Evolutionary conservation across 2,329 filamentous ascomycete genomes (phyloP).

Genomic region (Fusarium sp.): DNA sequence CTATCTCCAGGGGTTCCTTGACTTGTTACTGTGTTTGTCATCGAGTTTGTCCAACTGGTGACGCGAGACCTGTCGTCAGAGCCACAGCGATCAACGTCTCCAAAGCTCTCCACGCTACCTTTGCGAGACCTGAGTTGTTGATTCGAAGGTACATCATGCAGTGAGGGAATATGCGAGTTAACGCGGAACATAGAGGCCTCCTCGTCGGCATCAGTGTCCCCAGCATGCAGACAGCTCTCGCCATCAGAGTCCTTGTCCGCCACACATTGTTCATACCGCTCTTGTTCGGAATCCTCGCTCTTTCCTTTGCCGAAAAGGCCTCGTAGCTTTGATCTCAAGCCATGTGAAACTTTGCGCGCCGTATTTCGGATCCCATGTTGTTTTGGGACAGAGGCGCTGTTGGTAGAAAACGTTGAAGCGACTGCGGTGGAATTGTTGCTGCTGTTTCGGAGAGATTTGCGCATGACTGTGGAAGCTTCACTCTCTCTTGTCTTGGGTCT

Average conservation of each 20-base stretch:
- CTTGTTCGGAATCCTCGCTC: constrained; percentile 23
- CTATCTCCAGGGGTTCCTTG: constrained; percentile 54
- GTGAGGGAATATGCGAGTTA: constrained; percentile 60
- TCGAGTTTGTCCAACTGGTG: constrained; percentile 78
- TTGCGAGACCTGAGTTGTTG: constrained; percentile 63
- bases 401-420: constrained; percentile 47
- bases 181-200: constrained; percentile 61
- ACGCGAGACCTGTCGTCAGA: constrained; percentile 70
- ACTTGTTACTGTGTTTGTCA: constrained; percentile 64
- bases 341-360: constrained; percentile 70
- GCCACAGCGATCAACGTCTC: constrained; percentile 52
- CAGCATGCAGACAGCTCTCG: constrained; percentile 49
- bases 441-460: constrained; percentile 62
- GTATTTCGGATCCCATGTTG: constrained; percentile 58
- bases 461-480: constrained; percentile 53
- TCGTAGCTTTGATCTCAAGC: constrained; percentile 70
- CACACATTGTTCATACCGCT: constrained; percentile 3
- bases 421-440: constrained; percentile 54
- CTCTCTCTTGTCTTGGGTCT: constrained; percentile 51
- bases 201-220: constrained; percentile 51
- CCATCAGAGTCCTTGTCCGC: constrained; percentile 40
- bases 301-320: constrained; percentile 49
- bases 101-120: constrained; percentile 65
- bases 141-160: constrained; percentile 60
- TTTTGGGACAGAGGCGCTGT: constrained; percentile 42